These are phyloP conservation scores for Strobilomyces echinocephalus DNA, from an alignment of 768 basidiomycete genomes.

Conservation along the genomic window DNA sequence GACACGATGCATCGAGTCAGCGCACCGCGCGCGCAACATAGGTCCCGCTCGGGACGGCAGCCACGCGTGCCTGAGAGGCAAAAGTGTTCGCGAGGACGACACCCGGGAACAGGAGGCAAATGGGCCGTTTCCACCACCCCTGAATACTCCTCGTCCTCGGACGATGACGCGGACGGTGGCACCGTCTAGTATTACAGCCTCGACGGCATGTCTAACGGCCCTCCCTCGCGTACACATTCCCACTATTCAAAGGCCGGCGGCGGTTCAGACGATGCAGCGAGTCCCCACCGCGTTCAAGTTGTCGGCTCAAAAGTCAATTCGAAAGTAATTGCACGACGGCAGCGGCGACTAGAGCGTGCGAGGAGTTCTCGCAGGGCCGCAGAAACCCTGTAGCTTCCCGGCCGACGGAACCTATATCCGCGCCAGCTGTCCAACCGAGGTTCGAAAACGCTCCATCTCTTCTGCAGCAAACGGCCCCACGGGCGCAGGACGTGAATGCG, in stretches of 20 bases:
- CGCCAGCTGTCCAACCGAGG: constrained; percentile 35
- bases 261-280: constrained; percentile 64
- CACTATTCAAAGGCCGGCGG: constrained; percentile 21
- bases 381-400: constrained; percentile 15
- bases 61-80: constrained; percentile 12
- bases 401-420: constrained; percentile 12
- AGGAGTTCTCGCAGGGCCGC: constrained; percentile 22
- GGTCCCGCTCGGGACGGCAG: constrained; percentile 13
- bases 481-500: too few species aligned
- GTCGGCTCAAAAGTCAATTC: constrained; percentile 75
- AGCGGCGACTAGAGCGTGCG: constrained; percentile 48
- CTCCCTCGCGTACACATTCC: constrained; percentile 19
- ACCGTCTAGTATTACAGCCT: constrained; percentile 43
- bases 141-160: constrained; percentile 27
- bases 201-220: constrained; percentile 32
- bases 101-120: constrained; percentile 24
- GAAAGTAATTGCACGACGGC: constrained; percentile 62
- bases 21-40: neutral
- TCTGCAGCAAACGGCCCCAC: too few species aligned
- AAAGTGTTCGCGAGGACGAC: constrained; percentile 9
- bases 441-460: constrained; percentile 32
- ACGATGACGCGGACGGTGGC: constrained; percentile 41
- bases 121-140: constrained; percentile 28
- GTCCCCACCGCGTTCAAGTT: constrained; percentile 86
- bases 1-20: constrained; percentile 26